A percentile compares a stretch with the other conserved stretches of the same genome.
Conservation (phyloP, 2,329 filamentous ascomycete genomes). For the Nemania sp. region DNA sequence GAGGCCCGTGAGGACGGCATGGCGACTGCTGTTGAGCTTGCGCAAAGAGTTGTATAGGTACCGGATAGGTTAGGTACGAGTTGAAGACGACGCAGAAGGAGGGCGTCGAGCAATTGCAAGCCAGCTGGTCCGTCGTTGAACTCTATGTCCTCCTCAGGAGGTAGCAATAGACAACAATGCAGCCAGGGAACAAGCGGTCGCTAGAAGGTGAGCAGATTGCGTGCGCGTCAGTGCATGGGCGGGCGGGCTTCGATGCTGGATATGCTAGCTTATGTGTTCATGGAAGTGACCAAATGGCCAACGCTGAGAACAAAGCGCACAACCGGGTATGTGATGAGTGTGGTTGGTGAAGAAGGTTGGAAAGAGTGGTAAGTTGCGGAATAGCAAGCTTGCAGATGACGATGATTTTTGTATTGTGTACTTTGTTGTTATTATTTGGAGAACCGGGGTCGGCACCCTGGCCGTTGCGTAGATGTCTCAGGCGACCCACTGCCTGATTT, state of each 20-base stretch:
- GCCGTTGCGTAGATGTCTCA: conserved; percentile 44
- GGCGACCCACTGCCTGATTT: conserved; percentile 42
- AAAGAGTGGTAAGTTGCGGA: conserved; percentile 28
- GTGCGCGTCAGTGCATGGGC: conserved; percentile 25
- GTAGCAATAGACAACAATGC: conserved; percentile 15
- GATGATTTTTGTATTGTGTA: conserved; percentile 50
- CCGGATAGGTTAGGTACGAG: not conserved
- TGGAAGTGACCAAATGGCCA: not conserved
- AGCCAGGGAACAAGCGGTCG: not conserved
- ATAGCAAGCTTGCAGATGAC: conserved; percentile 39
- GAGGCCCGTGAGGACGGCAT: conserved; percentile 65
- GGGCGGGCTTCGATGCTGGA: not conserved
- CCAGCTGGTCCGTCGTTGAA: not conserved
- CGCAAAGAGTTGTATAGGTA: conserved; percentile 1
- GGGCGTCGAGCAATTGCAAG: not conserved
- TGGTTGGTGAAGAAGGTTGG: conserved; percentile 22
- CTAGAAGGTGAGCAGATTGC: not conserved
- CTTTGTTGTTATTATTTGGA: conserved; percentile 51
- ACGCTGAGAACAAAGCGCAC: not conserved
- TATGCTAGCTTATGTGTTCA: not conserved
- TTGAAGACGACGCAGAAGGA: not conserved
- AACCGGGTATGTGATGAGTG: not conserved
- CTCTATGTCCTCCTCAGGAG: conserved; percentile 7
- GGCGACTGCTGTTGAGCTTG: conserved; percentile 42
- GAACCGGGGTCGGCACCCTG: conserved; percentile 35